phyloP scores from a whole-genome alignment of 192 early-diverging fungal genomes.

The Entomortierella chlamydospora region DNA sequence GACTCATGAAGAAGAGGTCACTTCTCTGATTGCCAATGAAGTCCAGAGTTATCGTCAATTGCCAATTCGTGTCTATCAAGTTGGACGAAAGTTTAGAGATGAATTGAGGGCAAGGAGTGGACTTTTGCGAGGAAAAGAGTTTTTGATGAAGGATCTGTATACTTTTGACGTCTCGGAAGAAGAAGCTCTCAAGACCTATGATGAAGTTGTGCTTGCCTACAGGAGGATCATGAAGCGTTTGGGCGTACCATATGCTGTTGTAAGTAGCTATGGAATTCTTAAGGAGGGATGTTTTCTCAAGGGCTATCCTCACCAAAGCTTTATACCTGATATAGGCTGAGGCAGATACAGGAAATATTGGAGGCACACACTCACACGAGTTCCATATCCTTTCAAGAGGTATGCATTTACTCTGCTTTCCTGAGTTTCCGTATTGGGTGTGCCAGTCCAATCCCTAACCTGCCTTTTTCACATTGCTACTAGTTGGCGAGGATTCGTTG shows the following conservation, averaged over 20 bases:
- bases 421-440: too few relatives aligned
- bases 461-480: not conserved
- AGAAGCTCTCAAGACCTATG: constrained; percentile 80
- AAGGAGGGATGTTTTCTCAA: constrained; percentile 7
- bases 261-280: constrained; percentile 39
- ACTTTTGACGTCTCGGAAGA: constrained; percentile 81
- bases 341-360: constrained; percentile 94
- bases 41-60: constrained; percentile 78
- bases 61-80: constrained; percentile 90
- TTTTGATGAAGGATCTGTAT: constrained; percentile 98
- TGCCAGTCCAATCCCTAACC: not conserved
- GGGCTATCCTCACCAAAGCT: not conserved
- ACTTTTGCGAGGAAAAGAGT: constrained; percentile 87
- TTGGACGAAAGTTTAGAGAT: constrained; percentile 88
- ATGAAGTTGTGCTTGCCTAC: constrained; percentile 80
- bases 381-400: constrained; percentile 83
- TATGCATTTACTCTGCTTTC: constrained; percentile 22
- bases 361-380: constrained; percentile 89
- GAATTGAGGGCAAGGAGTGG: constrained; percentile 87
- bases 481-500: constrained; percentile 86
- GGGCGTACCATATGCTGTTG: constrained; percentile 82
- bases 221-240: constrained; percentile 77
- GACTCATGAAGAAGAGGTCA: constrained; percentile 95
- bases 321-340: constrained; percentile 65
- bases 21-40: constrained; percentile 73